phyloP scores from a whole-genome alignment of 2,329 filamentous ascomycete genomes.

The Chaetothyriales sp. region DNA sequence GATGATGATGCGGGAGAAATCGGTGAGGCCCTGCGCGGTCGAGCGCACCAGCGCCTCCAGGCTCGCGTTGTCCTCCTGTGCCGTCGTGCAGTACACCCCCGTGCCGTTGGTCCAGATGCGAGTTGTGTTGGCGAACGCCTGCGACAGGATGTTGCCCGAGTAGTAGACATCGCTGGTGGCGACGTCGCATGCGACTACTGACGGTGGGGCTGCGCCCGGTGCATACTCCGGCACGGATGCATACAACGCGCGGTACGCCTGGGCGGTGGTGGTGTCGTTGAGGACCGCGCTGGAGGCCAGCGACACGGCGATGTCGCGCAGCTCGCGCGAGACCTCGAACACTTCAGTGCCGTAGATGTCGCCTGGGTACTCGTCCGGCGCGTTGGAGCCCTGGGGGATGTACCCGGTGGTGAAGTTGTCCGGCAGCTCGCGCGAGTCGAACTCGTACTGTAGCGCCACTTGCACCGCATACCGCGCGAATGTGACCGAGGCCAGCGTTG shows the following conservation, averaged over 20 bases:
- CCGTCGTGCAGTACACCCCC: slow-evolving; percentile 53
- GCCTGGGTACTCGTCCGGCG: slow-evolving; percentile 42
- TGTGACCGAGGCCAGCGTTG: slow-evolving; percentile 50
- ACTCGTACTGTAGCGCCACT: slow-evolving; percentile 60
- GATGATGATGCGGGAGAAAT: slow-evolving; percentile 52
- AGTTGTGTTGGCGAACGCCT: slow-evolving; percentile 52
- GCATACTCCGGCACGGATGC: slow-evolving; percentile 23
- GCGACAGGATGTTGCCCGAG: slow-evolving; percentile 44
- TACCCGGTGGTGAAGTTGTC: slow-evolving; percentile 52
- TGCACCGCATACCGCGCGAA: slow-evolving; percentile 57
- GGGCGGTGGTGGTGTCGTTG: slow-evolving; percentile 35
- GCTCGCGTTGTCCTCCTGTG: slow-evolving; percentile 58
- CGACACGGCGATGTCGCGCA: slow-evolving; percentile 38
- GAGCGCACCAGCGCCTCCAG: slow-evolving; percentile 50
- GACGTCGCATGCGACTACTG: slow-evolving; percentile 49
- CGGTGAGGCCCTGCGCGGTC: slow-evolving; percentile 41
- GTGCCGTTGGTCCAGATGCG: slow-evolving; percentile 51
- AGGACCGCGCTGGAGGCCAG: slow-evolving; percentile 40
- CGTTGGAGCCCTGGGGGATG: slow-evolving; percentile 44
- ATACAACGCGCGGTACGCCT: slow-evolving; percentile 42
- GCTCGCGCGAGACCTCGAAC: slow-evolving; percentile 47
- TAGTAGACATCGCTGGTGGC: slow-evolving; percentile 61
- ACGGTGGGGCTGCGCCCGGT: slow-evolving; percentile 33
- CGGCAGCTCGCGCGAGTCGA: slow-evolving; percentile 55
- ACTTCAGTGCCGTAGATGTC: slow-evolving; percentile 54